A percentile compares a stretch with the other conserved stretches of the same genome.
These are phyloP conservation scores for Rachicladosporium sp. DNA, from an alignment of 2,329 filamentous ascomycete species.

Conservation along the genomic window DNA sequence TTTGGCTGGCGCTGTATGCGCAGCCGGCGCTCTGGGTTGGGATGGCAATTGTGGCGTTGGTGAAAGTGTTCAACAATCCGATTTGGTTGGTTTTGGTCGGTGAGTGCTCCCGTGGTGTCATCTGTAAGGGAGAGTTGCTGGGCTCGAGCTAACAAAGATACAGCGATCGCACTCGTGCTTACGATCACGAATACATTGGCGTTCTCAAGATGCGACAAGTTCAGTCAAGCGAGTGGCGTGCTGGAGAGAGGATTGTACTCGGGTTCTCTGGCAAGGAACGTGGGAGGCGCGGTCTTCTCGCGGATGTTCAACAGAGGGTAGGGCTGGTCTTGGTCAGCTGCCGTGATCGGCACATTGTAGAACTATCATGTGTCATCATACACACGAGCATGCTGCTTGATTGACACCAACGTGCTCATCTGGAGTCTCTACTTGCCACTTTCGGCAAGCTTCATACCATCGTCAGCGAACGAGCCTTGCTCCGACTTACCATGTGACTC, in stretches of 20 bases:
- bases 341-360: no score
- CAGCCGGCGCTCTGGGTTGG: conserved; percentile 71
- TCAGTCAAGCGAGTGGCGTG: conserved; percentile 52
- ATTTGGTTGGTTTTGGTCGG: conserved; percentile 73
- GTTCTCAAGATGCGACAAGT: conserved; percentile 80
- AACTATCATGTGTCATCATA: no score
- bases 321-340: background rate
- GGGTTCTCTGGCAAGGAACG: conserved; percentile 20
- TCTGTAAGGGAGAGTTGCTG: no score
- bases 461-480: no score
- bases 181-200: conserved; percentile 54
- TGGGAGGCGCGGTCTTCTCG: conserved; percentile 20
- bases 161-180: conserved; percentile 44
- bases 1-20: conserved; percentile 74
- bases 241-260: conserved; percentile 23
- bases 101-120: conserved; percentile 32
- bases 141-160: conserved; percentile 22
- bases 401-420: no score
- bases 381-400: no score
- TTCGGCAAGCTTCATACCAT: no score
- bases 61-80: conserved; percentile 50
- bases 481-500: no score
- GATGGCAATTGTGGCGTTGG: conserved; percentile 59
- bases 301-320: conserved; percentile 14
- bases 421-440: no score